These are phyloP conservation scores for Fagopyrum homotropicum DNA, from an alignment of 148 eudicot species.

Conservation along the genomic window DNA sequence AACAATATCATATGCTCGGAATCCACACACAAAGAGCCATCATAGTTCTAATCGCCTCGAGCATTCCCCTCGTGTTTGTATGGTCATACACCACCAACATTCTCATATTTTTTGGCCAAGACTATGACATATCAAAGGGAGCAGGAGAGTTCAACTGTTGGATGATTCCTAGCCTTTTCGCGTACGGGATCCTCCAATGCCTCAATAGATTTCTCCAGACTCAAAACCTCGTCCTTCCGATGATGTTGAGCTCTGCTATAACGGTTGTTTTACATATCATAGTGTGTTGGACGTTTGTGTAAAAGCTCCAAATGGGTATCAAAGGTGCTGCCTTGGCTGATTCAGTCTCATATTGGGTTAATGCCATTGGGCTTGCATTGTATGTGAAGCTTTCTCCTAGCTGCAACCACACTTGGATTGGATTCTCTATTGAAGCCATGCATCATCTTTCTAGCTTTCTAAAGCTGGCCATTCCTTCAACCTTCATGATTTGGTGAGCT, in stretches of 20 bases:
- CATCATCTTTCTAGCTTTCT: conserved; percentile 25
- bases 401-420: conserved; percentile 32
- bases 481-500: conserved; percentile 37
- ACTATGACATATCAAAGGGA: conserved; percentile 28
- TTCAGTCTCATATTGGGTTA: conserved; percentile 34
- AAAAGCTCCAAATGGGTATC: conserved; percentile 24
- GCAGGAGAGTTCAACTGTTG: conserved; percentile 35
- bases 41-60: conserved; percentile 21
- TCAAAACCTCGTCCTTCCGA: conserved; percentile 32
- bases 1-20: conserved; percentile 40
- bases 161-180: conserved; percentile 47
- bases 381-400: conserved; percentile 29
- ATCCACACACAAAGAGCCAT: conserved; percentile 35
- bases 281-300: conserved; percentile 36
- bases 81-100: conserved; percentile 33
- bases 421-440: conserved; percentile 37
- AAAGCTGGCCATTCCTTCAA: conserved; percentile 41
- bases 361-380: conserved; percentile 25
- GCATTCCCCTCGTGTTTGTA: conserved; percentile 27
- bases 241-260: conserved; percentile 31
- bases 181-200: conserved; percentile 42
- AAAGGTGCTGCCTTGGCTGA: conserved; percentile 47
- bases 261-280: conserved; percentile 30
- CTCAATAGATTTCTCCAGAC: conserved; percentile 41
- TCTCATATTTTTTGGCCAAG: conserved; percentile 30